These are phyloP conservation scores for Zoysia matrella DNA, from an alignment of 202 grass and related monocot genomes.

Conservation along the genomic window DNA sequence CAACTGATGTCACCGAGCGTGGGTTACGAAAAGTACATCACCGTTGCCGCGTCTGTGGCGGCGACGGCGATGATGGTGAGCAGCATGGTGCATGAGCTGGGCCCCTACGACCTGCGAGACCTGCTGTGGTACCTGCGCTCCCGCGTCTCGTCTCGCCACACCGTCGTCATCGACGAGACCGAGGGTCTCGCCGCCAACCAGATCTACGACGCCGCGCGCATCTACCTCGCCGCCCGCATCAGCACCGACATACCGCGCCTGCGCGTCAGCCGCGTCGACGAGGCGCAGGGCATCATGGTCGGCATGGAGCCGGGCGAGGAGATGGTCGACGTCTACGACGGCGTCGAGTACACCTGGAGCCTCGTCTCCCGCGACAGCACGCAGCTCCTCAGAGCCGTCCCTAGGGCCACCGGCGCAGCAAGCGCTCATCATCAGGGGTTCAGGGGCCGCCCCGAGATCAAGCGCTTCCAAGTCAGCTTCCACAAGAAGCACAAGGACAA, in stretches of 20 bases:
- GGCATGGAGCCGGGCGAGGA: constrained; percentile 58
- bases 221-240: constrained; percentile 60
- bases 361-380: constrained; percentile 32
- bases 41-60: constrained; percentile 52
- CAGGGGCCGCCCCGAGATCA: too few species aligned
- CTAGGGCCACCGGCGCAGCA: background rate
- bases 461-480: constrained; percentile 59
- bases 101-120: constrained; percentile 50
- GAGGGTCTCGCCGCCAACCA: constrained; percentile 46
- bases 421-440: too few species aligned
- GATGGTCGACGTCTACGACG: constrained; percentile 59
- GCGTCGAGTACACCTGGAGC: constrained; percentile 64
- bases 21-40: constrained; percentile 42
- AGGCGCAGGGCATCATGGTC: constrained; percentile 46
- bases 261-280: constrained; percentile 42
- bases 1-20: background rate
- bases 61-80: constrained; percentile 65
- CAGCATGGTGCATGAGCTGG: constrained; percentile 58
- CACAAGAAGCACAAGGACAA: constrained; percentile 72
- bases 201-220: constrained; percentile 42
- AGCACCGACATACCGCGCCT: constrained; percentile 56
- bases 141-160: constrained; percentile 37
- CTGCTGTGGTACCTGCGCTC: constrained; percentile 47
- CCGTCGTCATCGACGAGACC: constrained; percentile 59
- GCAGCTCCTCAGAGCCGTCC: background rate